phyloP scores from a whole-genome alignment of 1,284 basidiomycete species.

The Apiotrichum brassicae region DNA sequence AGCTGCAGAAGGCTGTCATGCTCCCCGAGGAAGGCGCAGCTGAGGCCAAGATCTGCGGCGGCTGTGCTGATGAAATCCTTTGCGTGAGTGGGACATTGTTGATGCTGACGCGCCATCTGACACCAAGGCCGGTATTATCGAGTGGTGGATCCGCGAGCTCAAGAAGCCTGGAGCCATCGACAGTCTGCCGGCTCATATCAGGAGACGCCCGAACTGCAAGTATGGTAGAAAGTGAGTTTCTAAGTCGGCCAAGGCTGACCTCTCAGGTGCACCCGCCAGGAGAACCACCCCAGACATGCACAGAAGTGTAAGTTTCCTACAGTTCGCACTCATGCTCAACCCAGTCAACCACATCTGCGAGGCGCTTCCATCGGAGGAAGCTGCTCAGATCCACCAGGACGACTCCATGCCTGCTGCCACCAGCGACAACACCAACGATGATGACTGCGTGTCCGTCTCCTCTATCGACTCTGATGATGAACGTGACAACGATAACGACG shows the following conservation, averaged over 20 bases:
- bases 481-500: slow-evolving; percentile 5
- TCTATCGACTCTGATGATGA: slow-evolving; percentile 2
- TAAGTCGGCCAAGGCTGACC: background rate
- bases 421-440: background rate
- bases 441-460: background rate
- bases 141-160: slow-evolving; percentile 26
- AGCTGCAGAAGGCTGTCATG: slow-evolving; percentile 18
- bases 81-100: slow-evolving; percentile 8
- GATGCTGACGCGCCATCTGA: background rate
- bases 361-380: slow-evolving; percentile 12
- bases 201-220: slow-evolving; percentile 20
- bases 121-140: slow-evolving; percentile 17
- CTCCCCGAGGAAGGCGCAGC: slow-evolving; percentile 6
- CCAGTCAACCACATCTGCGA: slow-evolving; percentile 24
- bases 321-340: background rate
- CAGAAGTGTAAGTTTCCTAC: slow-evolving; percentile 18
- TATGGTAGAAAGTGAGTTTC: slow-evolving; percentile 14
- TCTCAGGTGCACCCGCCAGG: slow-evolving; percentile 10
- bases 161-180: slow-evolving; percentile 15
- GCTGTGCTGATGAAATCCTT: slow-evolving; percentile 21
- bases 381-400: slow-evolving; percentile 15
- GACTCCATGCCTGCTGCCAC: slow-evolving; percentile 7
- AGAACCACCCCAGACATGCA: slow-evolving; percentile 12
- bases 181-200: slow-evolving; percentile 7
- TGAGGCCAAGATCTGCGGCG: slow-evolving; percentile 13